Evolutionary conservation across 768 basidiomycete species (phyloP), one percentile per base, ranked within the genome.

Genomic region (Lactarius sp.): DNA sequence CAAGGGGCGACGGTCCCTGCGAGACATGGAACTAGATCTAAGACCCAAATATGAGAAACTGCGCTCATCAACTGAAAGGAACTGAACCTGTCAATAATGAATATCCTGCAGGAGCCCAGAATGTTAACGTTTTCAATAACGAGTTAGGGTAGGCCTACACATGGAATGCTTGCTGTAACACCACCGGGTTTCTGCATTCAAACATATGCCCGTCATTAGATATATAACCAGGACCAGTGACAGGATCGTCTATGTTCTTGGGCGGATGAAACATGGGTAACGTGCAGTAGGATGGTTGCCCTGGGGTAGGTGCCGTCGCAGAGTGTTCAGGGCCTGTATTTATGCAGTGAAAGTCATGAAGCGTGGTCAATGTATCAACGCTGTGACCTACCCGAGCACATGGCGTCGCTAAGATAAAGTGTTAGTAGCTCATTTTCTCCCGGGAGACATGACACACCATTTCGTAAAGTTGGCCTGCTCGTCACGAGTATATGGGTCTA

Each of bases 401-500:
- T 79, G 0, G 76, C 72, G 66, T 84, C 82, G 62, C 82, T 83
- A 53, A 27, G 50, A 7, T 6, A 22, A 57, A 46, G 14, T 22
- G 14, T 57, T 18, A 42, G 61, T 52, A 52, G 14, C 10, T 36
- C n/a, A 55, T 66, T 49, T 58, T 37, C n/a, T 2, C 10, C 14
- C 6, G 31, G 2, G n/a, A 20, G 16, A 37, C 9, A 58, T 6
- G 1, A 70, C 78, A 52, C 68, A 82, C 82, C 85, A 86, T 70
- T 81, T 80, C 0, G 74, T 72, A 68, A 85, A 86, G 52, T 79
- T 77, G 1, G 75, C 56, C 66, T 81, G 81, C 55, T 85, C 83
- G 46, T 84, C 83, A n/a, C 76, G 76, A 22, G 83, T 79, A 62
- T 86, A 86, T 0, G 85, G 85, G 69, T 86, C 84, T 82, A 61